Conservation (phyloP, 2,329 filamentous ascomycete genomes). For the Penicillium crustosum region DNA sequence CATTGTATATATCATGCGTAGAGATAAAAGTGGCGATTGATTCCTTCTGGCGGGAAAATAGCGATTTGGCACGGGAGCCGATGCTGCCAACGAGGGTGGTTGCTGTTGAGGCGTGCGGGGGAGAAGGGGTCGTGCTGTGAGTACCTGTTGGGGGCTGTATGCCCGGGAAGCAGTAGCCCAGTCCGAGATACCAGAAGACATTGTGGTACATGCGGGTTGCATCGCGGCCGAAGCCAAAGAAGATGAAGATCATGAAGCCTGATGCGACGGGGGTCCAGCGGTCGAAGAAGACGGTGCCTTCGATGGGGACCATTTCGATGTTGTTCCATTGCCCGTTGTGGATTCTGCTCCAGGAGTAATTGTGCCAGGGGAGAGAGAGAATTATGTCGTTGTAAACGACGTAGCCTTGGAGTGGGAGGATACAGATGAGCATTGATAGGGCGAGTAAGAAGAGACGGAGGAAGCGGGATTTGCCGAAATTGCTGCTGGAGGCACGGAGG, state of each 20-base stretch:
- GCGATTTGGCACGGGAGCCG: slow-evolving; percentile 29
- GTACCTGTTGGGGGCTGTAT: slow-evolving; percentile 23
- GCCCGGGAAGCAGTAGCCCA: slow-evolving; percentile 36
- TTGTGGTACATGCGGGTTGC: slow-evolving; percentile 56
- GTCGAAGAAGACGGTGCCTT: slow-evolving; percentile 52
- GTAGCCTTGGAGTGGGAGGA: slow-evolving; percentile 56
- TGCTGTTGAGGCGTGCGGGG: slow-evolving; percentile 9
- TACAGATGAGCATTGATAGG: slow-evolving; percentile 56
- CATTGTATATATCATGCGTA: slow-evolving; percentile 5
- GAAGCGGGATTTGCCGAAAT: slow-evolving; percentile 61
- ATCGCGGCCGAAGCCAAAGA: slow-evolving; percentile 65
- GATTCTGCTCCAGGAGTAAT: slow-evolving; percentile 55
- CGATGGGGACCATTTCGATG: slow-evolving; percentile 50
- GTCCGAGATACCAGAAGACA: slow-evolving; percentile 44
- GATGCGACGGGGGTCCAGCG: slow-evolving; percentile 58
- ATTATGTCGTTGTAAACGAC: slow-evolving; percentile 49
- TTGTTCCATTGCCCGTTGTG: slow-evolving; percentile 53
- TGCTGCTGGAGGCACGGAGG: slow-evolving; percentile 51
- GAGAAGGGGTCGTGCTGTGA: background rate
- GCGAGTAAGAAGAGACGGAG: slow-evolving; percentile 51
- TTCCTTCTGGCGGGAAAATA: slow-evolving; percentile 26
- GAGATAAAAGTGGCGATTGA: background rate
- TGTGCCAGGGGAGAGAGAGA: slow-evolving; percentile 35
- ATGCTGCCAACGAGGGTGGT: slow-evolving; percentile 25
- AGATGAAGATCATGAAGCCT: slow-evolving; percentile 59